Percentiles rank a stretch among this genome's conserved stretches.
Conservation (phyloP, 1,284 basidiomycete genomes). For the Lentinula novae-zelandiae region DNA sequence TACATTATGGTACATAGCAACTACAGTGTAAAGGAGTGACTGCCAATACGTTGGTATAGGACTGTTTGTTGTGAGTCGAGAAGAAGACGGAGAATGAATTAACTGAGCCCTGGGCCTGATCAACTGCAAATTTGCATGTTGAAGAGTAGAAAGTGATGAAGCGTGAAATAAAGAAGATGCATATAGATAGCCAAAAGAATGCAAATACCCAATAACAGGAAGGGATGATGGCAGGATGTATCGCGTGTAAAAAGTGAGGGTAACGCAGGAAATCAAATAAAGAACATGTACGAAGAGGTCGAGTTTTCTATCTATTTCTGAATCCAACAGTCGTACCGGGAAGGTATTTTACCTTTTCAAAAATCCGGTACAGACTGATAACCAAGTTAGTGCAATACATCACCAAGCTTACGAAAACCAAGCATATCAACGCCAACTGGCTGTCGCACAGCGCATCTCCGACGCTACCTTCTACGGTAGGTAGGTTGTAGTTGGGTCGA, state of each 20-base stretch:
- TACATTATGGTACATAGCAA: constrained; percentile 1
- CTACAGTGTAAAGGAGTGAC: constrained; percentile 4
- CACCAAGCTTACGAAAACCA: constrained; percentile 71
- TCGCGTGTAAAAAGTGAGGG: background rate
- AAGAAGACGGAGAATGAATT: background rate
- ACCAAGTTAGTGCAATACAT: constrained; percentile 80
- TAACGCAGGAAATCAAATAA: background rate
- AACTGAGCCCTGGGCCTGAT: no score
- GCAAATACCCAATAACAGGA: background rate
- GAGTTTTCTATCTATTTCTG: background rate
- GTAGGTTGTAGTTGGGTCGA: constrained; percentile 39
- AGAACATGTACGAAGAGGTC: background rate
- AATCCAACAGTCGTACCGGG: constrained; percentile 19
- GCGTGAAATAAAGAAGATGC: background rate
- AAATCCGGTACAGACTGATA: constrained; percentile 83
- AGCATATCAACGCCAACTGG: constrained; percentile 71
- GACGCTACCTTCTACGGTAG: constrained; percentile 42
- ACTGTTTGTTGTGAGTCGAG: background rate
- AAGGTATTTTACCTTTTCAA: constrained; percentile 79
- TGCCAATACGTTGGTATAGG: background rate
- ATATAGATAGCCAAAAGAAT: background rate
- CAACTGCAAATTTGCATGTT: background rate
- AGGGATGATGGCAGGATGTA: background rate
- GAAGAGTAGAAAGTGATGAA: background rate
- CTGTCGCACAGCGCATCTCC: constrained; percentile 62